Evolutionary conservation across 2,329 filamentous ascomycete genomes (phyloP).

Genomic region (Aspergillus sp.): DNA sequence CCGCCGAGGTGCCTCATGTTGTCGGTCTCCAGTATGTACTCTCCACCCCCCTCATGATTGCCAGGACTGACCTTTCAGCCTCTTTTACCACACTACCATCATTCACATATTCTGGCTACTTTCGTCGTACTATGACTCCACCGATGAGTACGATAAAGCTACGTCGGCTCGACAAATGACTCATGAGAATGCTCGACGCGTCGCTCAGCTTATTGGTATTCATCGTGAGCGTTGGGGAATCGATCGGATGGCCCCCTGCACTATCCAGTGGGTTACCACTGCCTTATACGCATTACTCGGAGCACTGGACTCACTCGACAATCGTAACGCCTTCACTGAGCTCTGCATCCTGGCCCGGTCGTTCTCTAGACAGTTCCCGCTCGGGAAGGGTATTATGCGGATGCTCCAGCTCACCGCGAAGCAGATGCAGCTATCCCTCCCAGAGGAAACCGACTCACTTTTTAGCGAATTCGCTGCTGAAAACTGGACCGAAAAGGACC

Average conservation of each 20-base stretch:
- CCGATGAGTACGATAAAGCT: slow-evolving; percentile 2
- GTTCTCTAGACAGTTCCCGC: slow-evolving; percentile 25
- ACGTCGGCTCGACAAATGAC: slow-evolving; percentile 18
- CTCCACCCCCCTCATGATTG: too few relatives aligned
- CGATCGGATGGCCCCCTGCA: slow-evolving; percentile 26
- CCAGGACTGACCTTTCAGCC: slow-evolving; percentile 8
- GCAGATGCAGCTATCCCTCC: slow-evolving; percentile 22
- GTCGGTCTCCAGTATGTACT: slow-evolving; percentile 27
- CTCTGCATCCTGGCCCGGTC: slow-evolving; percentile 26
- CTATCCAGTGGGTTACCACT: slow-evolving; percentile 28
- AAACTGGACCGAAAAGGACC: slow-evolving; percentile 19
- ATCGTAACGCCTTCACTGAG: slow-evolving; percentile 26
- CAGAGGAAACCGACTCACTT: slow-evolving; percentile 23
- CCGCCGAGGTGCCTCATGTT: slow-evolving; percentile 24
- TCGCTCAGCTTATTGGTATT: slow-evolving; percentile 24
- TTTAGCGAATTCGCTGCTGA: slow-evolving; percentile 23
- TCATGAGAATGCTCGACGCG: slow-evolving; percentile 21
- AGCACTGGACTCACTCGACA: slow-evolving; percentile 21
- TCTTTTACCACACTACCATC: slow-evolving; percentile 29
- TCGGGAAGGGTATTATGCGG: slow-evolving; percentile 28
- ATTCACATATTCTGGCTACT: slow-evolving; percentile 31
- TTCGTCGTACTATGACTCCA: slow-evolving; percentile 10
- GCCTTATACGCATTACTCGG: slow-evolving; percentile 29
- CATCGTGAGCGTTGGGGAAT: slow-evolving; percentile 31
- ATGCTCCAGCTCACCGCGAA: slow-evolving; percentile 29